Conservation (phyloP, 768 basidiomycete species). For the Nidularia sp. region DNA sequence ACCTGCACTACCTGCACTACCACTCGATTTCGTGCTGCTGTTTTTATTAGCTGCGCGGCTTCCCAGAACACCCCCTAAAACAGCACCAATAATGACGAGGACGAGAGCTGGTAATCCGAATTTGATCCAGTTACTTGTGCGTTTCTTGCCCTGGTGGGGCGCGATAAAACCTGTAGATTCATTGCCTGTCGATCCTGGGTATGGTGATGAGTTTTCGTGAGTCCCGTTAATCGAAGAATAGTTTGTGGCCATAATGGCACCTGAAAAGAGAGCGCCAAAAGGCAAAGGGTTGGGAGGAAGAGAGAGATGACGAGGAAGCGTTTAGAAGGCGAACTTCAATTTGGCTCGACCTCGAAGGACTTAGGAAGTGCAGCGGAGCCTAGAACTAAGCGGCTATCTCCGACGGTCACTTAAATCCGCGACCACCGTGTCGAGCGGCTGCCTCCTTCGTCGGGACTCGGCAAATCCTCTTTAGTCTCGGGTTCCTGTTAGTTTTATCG, state of each 20-base stretch:
- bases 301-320: no score
- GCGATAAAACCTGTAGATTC: conserved; percentile 69
- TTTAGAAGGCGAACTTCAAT: no score
- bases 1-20: conserved; percentile 36
- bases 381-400: no score
- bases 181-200: conserved; percentile 52
- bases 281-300: no score
- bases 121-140: conserved; percentile 70
- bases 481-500: no score
- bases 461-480: no score
- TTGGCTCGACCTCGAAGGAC: no score
- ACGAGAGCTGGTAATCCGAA: conserved; percentile 66
- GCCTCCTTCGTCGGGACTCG: no score
- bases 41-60: conserved; percentile 46
- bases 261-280: conserved; percentile 5
- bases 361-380: no score
- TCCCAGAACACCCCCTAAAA: conserved; percentile 80
- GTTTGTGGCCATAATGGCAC: conserved; percentile 27
- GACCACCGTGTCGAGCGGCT: no score
- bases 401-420: no score
- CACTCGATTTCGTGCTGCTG: conserved; percentile 28
- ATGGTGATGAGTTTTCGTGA: conserved; percentile 34
- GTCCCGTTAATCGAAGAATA: conserved; percentile 19
- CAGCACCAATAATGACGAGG: conserved; percentile 59
- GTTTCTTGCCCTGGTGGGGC: conserved; percentile 46